These are phyloP conservation scores for Monosporascus sp. DNA, from an alignment of 2,329 filamentous ascomycete species.

Conservation along the genomic window DNA sequence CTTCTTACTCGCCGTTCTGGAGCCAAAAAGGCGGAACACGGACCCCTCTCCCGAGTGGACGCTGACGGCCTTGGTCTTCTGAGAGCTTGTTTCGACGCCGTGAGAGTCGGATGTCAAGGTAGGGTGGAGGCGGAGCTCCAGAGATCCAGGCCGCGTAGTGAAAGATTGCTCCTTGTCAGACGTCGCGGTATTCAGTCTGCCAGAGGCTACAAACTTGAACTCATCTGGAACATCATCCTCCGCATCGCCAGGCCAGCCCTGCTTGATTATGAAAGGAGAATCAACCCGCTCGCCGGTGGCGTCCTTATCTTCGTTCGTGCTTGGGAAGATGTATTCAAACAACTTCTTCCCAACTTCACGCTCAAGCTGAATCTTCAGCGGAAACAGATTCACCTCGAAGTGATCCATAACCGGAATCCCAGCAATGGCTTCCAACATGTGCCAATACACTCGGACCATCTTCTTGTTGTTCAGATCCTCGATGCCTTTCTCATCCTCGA, in stretches of 20 bases:
- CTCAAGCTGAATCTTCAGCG: slow-evolving; percentile 90
- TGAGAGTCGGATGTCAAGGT: slow-evolving; percentile 62
- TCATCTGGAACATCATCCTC: slow-evolving; percentile 43
- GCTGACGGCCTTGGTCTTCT: slow-evolving; percentile 44
- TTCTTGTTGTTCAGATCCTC: slow-evolving; percentile 60
- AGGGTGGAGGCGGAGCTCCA: slow-evolving; percentile 78
- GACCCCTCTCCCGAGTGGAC: slow-evolving; percentile 43
- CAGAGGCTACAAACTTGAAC: slow-evolving; percentile 32
- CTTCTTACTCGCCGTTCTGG: slow-evolving; percentile 46
- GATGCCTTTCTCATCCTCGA: slow-evolving; percentile 58
- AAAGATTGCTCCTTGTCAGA: slow-evolving; percentile 49
- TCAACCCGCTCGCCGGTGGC: slow-evolving; percentile 40
- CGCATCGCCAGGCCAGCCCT: slow-evolving; percentile 38
- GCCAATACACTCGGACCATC: slow-evolving; percentile 94
- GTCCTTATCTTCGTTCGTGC: slow-evolving; percentile 55
- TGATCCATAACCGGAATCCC: slow-evolving; percentile 96
- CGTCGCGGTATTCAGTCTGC: slow-evolving; percentile 30
- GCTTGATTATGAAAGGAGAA: slow-evolving; percentile 55
- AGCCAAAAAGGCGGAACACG: slow-evolving; percentile 49
- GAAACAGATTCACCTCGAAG: slow-evolving; percentile 91
- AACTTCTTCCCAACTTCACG: slow-evolving; percentile 86
- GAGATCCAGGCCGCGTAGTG: slow-evolving; percentile 62
- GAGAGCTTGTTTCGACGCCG: slow-evolving; percentile 23
- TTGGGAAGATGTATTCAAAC: slow-evolving; percentile 97
- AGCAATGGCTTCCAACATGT: slow-evolving; percentile 96